A percentile compares a stretch with the other conserved stretches of the same genome.
Evolutionary conservation across 352 stramenopile genomes (phyloP).

Genomic region (Blastocystis sp.): DNA sequence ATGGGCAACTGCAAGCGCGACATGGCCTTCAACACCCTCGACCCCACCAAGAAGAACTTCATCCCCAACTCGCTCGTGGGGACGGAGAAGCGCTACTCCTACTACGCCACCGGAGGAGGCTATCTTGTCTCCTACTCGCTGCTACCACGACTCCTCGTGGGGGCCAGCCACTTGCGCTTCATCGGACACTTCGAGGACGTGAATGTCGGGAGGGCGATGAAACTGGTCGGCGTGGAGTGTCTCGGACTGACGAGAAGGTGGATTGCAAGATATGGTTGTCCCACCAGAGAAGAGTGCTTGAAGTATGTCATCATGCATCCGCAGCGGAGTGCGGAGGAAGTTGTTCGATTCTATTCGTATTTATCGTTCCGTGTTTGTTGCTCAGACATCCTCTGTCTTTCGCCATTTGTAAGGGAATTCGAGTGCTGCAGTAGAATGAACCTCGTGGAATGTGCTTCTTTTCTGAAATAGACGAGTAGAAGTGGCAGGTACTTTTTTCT

Average conservation of each 20-base stretch:
- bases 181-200: constrained; percentile 52
- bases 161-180: constrained; percentile 2
- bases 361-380: background rate
- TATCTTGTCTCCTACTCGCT: constrained; percentile 31
- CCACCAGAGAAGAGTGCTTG: background rate
- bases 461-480: too few relatives aligned
- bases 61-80: background rate
- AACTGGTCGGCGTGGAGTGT: constrained; percentile 1
- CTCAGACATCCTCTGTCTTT: background rate
- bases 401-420: too few relatives aligned
- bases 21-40: background rate
- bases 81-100: background rate
- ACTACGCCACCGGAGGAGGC: constrained; percentile 37
- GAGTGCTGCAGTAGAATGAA: too few relatives aligned
- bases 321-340: background rate
- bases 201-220: constrained; percentile 32
- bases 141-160: background rate
- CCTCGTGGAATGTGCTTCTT: too few relatives aligned
- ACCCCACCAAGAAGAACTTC: constrained; percentile 16
- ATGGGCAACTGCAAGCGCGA: constrained; percentile 10
- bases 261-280: constrained; percentile 13
- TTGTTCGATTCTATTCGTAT: constrained; percentile 8
- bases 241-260: background rate
- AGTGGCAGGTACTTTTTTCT: too few relatives aligned
- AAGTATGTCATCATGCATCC: constrained; percentile 23